Evolutionary conservation across 768 basidiomycete species (phyloP), one percentile per base, ranked within the genome.

Genomic region (Coprinopsis strossmayeri): DNA sequence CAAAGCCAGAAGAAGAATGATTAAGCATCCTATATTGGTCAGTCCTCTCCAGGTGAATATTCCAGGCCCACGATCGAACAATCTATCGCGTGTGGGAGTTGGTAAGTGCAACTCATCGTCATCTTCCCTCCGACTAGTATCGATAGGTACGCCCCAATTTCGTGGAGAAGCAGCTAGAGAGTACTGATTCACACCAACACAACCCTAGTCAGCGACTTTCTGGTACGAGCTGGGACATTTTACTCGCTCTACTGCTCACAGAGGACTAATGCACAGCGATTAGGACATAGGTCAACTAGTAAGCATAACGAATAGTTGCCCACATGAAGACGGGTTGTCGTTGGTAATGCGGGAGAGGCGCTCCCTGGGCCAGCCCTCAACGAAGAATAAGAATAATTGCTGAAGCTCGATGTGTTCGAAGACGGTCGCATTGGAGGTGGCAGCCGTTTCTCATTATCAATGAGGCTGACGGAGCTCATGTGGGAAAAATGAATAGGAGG

Each of bases 91-190:
- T 25, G 61, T 65, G 1, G 79, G 75, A 61, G 78, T 76, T 0
- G 79, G 80, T 50, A 70, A 77, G 57, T 81, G 79, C 1, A 82
- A 63, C 43, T 69, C 61, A 54, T 81, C 80, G 48, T 81, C 79
- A 0, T 70, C 66, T 49, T 81, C 79, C 15, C 65, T 61, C 0
- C 56, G 59, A 21, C 61, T 62, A 39, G 68, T 55, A 39, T 56
- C 59, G 17, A 76, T 50, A 2, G 72, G 67, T 13, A 59, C 54
- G 1, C 67, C 58, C 52, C 74, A 76, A 71, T 77, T 70, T 11
- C 66, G 62, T 0, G 71, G 67, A 12, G 77, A 74, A 48, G 61
- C 56, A 17, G 58, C 50, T 42, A 66, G 48, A 3, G 62, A 60
- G 39, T 59, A 64, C 64, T 66, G 24, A 17, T 10, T 38, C 7